Conservation (phyloP, 768 basidiomycete genomes). For the Tricholoma saponaceum region DNA sequence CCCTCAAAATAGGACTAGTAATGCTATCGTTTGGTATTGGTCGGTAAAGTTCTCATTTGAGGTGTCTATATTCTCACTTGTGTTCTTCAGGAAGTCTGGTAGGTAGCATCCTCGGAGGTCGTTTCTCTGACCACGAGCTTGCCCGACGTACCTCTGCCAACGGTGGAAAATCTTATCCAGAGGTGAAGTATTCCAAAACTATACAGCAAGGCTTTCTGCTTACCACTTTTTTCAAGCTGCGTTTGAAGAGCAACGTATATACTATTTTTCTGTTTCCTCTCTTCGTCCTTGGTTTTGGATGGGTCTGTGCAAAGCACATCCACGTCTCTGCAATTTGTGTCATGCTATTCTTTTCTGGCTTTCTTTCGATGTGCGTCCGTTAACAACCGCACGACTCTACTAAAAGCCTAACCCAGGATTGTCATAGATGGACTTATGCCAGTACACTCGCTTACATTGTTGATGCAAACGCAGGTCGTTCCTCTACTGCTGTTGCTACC, state of each 20-base stretch:
- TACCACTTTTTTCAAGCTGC: constrained; percentile 36
- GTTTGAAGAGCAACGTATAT: constrained; percentile 56
- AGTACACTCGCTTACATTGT: constrained; percentile 81
- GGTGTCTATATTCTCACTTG: not conserved
- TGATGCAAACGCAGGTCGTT: constrained; percentile 80
- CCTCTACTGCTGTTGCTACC: constrained; percentile 67
- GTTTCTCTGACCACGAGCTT: constrained; percentile 40
- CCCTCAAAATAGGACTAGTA: constrained; percentile 72
- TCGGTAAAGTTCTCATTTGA: constrained; percentile 20
- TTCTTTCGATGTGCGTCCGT: constrained; percentile 62
- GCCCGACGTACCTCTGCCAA: constrained; percentile 33
- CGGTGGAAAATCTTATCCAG: constrained; percentile 48
- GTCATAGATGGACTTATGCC: constrained; percentile 50
- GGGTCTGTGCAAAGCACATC: constrained; percentile 62
- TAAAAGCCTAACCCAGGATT: not conserved
- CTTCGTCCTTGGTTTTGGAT: constrained; percentile 65
- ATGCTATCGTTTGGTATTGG: constrained; percentile 73
- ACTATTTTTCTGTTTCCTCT: constrained; percentile 60
- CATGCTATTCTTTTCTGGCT: constrained; percentile 68
- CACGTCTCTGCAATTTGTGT: constrained; percentile 68
- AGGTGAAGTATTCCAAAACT: constrained; percentile 41
- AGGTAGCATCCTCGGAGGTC: constrained; percentile 42
- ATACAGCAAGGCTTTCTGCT: not conserved
- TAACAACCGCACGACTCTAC: not conserved
- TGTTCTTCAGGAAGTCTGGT: constrained; percentile 28